Percentiles rank a stretch among this genome's conserved stretches.
Conservation (phyloP, 179 eudicot species). For the Heliamphora ciliata region DNA sequence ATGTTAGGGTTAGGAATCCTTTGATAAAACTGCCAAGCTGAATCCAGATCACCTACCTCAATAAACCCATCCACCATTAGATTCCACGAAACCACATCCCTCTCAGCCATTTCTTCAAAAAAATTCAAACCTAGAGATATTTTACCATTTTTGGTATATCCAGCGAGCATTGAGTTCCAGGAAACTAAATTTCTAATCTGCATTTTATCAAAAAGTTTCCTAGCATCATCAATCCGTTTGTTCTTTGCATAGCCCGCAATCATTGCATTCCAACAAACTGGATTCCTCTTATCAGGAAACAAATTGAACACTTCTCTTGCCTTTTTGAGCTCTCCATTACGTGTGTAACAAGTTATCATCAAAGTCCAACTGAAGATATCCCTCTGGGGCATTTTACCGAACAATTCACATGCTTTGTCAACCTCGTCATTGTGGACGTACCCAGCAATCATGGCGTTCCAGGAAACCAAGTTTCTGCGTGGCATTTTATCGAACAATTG, state of each 20-base stretch:
- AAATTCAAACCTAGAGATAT: conserved; percentile 16
- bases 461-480: conserved; percentile 19
- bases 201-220: conserved; percentile 21
- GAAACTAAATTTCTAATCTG: conserved; percentile 16
- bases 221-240: conserved; percentile 15
- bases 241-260: conserved; percentile 24
- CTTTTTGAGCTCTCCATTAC: conserved; percentile 15
- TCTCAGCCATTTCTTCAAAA: conserved; percentile 16
- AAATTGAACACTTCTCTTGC: conserved; percentile 19
- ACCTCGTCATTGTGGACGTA: conserved; percentile 14
- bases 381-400: conserved; percentile 21
- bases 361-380: conserved; percentile 23
- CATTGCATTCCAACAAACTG: conserved; percentile 25
- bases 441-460: conserved; percentile 28
- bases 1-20: conserved; percentile 21
- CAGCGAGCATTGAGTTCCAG: conserved; percentile 23
- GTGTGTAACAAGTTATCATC: conserved; percentile 26
- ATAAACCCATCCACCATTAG: conserved; percentile 25
- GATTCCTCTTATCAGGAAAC: conserved; percentile 16
- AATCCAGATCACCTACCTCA: conserved; percentile 18
- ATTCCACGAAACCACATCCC: conserved; percentile 25
- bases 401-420: conserved; percentile 18
- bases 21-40: conserved; percentile 22
- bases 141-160: conserved; percentile 22
- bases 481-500: conserved; percentile 21